phyloP scores from a whole-genome alignment of 257 asterid species.

The Catharanthus roseus region DNA sequence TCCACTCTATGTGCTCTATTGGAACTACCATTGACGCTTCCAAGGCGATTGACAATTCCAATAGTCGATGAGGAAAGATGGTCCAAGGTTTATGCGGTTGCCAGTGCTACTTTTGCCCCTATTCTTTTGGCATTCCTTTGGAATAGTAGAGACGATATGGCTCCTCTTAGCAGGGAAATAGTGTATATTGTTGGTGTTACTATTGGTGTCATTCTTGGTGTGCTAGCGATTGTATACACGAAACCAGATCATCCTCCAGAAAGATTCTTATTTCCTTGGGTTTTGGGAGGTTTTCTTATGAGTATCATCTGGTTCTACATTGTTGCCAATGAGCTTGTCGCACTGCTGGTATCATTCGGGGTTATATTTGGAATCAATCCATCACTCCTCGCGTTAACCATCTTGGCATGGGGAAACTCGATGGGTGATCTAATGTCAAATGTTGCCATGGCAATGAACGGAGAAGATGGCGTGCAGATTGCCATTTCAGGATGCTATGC shows the following conservation, averaged over 20 bases:
- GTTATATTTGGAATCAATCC: slow-evolving; percentile 50
- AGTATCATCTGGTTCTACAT: slow-evolving; percentile 80
- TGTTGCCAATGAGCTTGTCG: slow-evolving; percentile 73
- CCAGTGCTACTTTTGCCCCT: slow-evolving; percentile 59
- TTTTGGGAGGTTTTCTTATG: slow-evolving; percentile 73
- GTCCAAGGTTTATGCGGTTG: slow-evolving; percentile 62
- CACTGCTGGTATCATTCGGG: slow-evolving; percentile 54
- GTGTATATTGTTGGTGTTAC: slow-evolving; percentile 27
- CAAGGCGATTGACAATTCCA: slow-evolving; percentile 67
- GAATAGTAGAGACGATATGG: slow-evolving; percentile 22
- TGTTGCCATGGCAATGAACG: slow-evolving; percentile 63
- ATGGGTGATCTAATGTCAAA: slow-evolving; percentile 82
- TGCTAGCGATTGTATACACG: slow-evolving; percentile 42
- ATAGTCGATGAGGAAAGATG: slow-evolving; percentile 69
- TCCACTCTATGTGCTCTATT: slow-evolving; percentile 41
- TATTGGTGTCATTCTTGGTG: slow-evolving; percentile 41
- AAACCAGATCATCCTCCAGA: slow-evolving; percentile 45
- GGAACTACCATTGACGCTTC: slow-evolving; percentile 52
- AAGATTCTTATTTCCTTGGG: slow-evolving; percentile 52
- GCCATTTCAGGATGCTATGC: slow-evolving; percentile 84
- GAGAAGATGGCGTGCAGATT: slow-evolving; percentile 59
- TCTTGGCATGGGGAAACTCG: slow-evolving; percentile 90
- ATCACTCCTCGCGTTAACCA: slow-evolving; percentile 52
- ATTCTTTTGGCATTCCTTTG: slow-evolving; percentile 49
- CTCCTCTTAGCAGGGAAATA: slow-evolving; percentile 12